A percentile compares a stretch with the other conserved stretches of the same genome.
Evolutionary conservation across 306 rosid species (phyloP).

Genomic region (Styphnolobium japonicum): DNA sequence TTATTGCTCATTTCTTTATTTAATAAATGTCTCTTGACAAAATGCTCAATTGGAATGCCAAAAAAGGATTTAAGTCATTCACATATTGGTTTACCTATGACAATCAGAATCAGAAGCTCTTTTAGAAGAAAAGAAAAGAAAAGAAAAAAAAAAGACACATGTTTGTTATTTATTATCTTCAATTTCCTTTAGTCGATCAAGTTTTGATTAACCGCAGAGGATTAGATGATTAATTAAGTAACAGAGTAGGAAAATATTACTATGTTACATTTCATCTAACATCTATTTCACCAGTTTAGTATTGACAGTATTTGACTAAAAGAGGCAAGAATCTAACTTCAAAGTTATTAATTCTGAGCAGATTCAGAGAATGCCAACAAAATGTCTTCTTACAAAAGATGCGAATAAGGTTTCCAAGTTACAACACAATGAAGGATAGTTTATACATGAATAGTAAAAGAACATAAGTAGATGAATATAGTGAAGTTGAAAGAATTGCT

Average conservation of each 20-base stretch:
- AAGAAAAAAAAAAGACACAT: too few relatives aligned
- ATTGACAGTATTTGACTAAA: neutral
- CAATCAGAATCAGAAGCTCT: too few relatives aligned
- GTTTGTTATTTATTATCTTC: too few relatives aligned
- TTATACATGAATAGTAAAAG: constrained; percentile 12
- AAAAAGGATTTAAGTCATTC: too few relatives aligned
- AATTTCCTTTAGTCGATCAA: too few relatives aligned
- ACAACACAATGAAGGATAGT: neutral
- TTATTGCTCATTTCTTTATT: too few relatives aligned
- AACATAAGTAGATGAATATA: neutral
- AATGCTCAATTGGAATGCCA: too few relatives aligned
- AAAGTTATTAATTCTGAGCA: neutral
- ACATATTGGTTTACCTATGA: too few relatives aligned
- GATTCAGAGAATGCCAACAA: neutral
- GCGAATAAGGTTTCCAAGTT: neutral
- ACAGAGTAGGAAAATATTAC: neutral
- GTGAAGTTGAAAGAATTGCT: constrained; percentile 11
- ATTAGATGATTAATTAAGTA: too few relatives aligned
- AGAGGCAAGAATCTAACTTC: neutral
- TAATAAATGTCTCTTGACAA: too few relatives aligned
- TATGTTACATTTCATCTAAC: neutral
- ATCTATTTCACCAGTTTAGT: neutral
- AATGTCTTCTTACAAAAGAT: neutral
- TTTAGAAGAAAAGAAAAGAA: too few relatives aligned
- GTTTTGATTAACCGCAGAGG: neutral